A percentile compares a stretch with the other conserved stretches of the same genome.
Evolutionary conservation across 768 basidiomycete genomes (phyloP).

Genomic region (Trichaptum fuscoviolaceum): DNA sequence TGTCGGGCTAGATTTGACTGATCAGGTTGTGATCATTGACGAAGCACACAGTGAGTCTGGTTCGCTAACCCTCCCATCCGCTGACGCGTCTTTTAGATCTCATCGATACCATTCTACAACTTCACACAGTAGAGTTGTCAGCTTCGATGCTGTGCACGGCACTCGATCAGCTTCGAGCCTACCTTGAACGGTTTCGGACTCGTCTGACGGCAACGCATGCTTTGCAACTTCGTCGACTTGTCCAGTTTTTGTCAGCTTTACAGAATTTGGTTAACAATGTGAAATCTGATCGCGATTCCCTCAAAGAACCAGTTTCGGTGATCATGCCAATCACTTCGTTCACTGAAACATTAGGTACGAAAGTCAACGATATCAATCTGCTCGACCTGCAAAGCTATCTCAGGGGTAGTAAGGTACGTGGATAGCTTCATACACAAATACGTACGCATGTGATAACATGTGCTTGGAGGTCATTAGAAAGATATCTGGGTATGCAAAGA

Average conservation of each 20-base stretch:
- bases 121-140: slow-evolving; percentile 70
- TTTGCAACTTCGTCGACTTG: slow-evolving; percentile 75
- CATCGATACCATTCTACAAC: slow-evolving; percentile 82
- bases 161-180: slow-evolving; percentile 68
- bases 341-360: slow-evolving; percentile 58
- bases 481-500: slow-evolving; percentile 81
- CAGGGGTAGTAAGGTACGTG: slow-evolving; percentile 71
- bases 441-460: neutral
- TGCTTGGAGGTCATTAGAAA: slow-evolving; percentile 58
- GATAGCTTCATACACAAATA: neutral
- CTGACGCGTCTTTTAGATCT: slow-evolving; percentile 52
- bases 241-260: slow-evolving; percentile 67
- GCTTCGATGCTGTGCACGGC: slow-evolving; percentile 53
- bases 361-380: slow-evolving; percentile 71
- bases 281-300: slow-evolving; percentile 29
- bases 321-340: slow-evolving; percentile 69
- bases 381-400: slow-evolving; percentile 80
- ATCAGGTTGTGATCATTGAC: slow-evolving; percentile 87
- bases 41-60: slow-evolving; percentile 86
- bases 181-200: slow-evolving; percentile 73
- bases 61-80: slow-evolving; percentile 5
- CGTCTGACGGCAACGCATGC: slow-evolving; percentile 68
- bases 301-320: slow-evolving; percentile 33
- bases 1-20: slow-evolving; percentile 76
- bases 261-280: slow-evolving; percentile 53